A percentile compares a stretch with the other conserved stretches of the same genome.
phyloP scores from a whole-genome alignment of 495 filamentous ascomycete species.

The Mytilinidion resinicola region DNA sequence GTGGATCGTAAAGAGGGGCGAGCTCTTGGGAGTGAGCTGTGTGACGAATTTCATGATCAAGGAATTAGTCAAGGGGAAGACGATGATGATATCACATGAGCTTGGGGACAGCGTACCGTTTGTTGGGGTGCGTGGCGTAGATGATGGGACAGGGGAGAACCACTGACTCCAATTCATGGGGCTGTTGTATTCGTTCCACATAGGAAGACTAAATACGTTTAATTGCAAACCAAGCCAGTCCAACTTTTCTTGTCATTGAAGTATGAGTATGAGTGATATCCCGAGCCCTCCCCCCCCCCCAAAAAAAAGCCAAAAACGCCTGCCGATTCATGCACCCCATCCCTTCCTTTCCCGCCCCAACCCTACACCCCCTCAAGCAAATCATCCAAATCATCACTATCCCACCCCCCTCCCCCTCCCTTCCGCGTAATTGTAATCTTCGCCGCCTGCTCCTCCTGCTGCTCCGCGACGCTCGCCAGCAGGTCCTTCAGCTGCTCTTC shows the following conservation, averaged over 20 bases:
- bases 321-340: background rate
- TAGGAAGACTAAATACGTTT: too few relatives aligned
- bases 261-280: too few relatives aligned
- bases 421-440: conserved; percentile 80
- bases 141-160: too few relatives aligned
- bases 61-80: conserved; percentile 53
- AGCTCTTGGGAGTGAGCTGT: conserved; percentile 59
- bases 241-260: too few relatives aligned
- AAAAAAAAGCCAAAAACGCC: background rate
- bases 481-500: conserved; percentile 92
- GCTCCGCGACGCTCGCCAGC: conserved; percentile 66
- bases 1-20: conserved; percentile 64
- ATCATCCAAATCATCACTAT: conserved; percentile 78
- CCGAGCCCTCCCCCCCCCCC: too few relatives aligned
- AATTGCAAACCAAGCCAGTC: too few relatives aligned
- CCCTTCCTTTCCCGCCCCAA: background rate
- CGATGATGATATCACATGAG: conserved; percentile 38
- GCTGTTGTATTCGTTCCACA: too few relatives aligned
- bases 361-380: conserved; percentile 30
- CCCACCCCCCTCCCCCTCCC: conserved; percentile 80
- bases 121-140: conserved; percentile 11
- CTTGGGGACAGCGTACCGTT: conserved; percentile 34
- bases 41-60: conserved; percentile 63
- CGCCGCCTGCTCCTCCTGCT: conserved; percentile 58
- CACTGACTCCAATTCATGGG: too few relatives aligned